Percentiles rank a stretch among this genome's conserved stretches.
Conservation (phyloP, 2,329 filamentous ascomycete species). For the Neofusicoccum cordaticola region DNA sequence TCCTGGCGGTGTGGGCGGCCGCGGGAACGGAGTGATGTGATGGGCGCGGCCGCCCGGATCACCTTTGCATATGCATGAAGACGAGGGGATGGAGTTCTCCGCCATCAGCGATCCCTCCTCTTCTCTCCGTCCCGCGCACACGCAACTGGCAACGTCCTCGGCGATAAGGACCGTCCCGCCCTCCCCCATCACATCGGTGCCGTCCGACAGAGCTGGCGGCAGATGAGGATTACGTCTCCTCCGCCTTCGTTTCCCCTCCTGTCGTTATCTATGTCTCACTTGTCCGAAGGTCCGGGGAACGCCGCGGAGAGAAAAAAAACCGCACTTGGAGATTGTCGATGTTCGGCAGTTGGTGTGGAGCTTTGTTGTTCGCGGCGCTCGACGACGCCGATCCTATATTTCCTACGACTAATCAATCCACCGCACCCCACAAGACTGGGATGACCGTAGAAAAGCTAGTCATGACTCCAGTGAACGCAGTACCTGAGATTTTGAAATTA, state of each 20-base stretch:
- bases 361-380: no score
- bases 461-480: no score
- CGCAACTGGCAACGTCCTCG: no score
- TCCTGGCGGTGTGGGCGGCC: background rate
- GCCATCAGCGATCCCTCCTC: background rate
- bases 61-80: slow-evolving; percentile 1
- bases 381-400: no score
- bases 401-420: no score
- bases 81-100: background rate
- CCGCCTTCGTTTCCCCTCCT: background rate
- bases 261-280: no score
- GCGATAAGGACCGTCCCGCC: no score
- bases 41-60: background rate
- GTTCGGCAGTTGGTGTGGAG: background rate
- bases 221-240: background rate
- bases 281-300: background rate
- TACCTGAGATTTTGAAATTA: no score
- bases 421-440: no score
- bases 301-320: background rate
- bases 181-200: background rate
- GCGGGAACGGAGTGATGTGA: background rate
- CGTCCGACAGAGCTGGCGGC: background rate
- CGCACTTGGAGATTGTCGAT: no score
- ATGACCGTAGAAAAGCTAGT: no score
- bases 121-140: background rate